Evolutionary conservation across 1,139 yeast species (phyloP).

Genomic region (Blastobotrys petasosporus): DNA sequence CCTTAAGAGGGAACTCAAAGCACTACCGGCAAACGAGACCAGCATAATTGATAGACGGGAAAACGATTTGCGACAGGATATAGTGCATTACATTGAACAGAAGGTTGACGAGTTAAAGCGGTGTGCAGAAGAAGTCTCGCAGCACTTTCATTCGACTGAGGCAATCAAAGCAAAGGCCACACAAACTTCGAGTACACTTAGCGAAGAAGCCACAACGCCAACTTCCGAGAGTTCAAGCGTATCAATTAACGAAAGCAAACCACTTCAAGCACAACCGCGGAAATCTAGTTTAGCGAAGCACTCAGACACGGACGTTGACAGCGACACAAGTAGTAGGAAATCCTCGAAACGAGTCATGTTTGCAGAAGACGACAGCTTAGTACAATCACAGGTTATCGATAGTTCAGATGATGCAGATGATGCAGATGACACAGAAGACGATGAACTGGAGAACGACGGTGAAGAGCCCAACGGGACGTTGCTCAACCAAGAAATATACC

Average conservation of each 20-base stretch:
- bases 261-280: constrained; percentile 1
- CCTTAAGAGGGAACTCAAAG: constrained; percentile 14
- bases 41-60: constrained; percentile 14
- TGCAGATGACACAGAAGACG: neutral
- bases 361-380: constrained; percentile 14
- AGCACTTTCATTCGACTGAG: too few relatives aligned
- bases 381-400: neutral
- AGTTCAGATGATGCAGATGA: neutral
- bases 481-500: constrained; percentile 4
- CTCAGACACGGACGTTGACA: constrained; percentile 1
- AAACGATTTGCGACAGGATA: constrained; percentile 17
- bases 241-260: too few relatives aligned
- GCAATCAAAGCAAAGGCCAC: too few relatives aligned
- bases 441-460: constrained; percentile 9
- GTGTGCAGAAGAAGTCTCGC: constrained; percentile 14
- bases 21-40: constrained; percentile 14
- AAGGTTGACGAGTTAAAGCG: constrained; percentile 15
- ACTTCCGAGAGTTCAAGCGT: too few relatives aligned
- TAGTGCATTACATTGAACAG: constrained; percentile 17
- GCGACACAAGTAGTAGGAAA: constrained; percentile 3
- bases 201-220: too few relatives aligned
- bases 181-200: too few relatives aligned
- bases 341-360: constrained; percentile 20
- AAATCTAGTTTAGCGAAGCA: constrained; percentile 11
- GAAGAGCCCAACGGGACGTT: neutral